A percentile compares a stretch with the other conserved stretches of the same genome.
Conservation (phyloP, 257 asterid species). For the Phtheirospermum japonicum region DNA sequence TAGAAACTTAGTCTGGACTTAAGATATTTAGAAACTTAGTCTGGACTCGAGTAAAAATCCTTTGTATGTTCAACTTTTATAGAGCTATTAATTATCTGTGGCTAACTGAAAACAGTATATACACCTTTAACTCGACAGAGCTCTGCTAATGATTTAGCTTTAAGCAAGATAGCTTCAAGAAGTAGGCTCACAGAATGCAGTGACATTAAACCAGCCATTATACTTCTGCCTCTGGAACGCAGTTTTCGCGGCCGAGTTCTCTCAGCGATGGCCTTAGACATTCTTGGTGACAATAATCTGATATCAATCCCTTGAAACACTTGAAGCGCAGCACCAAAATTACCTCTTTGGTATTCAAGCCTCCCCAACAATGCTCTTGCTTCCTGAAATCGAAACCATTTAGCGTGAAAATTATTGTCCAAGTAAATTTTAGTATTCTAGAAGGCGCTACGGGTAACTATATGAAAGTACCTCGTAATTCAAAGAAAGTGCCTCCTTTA, state of each 20-base stretch:
- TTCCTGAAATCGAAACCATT: slow-evolving; percentile 56
- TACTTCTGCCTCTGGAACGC: slow-evolving; percentile 41
- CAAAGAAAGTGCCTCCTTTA: slow-evolving; percentile 85
- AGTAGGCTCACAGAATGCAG: slow-evolving; percentile 82
- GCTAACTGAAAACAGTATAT: no score
- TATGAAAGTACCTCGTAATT: slow-evolving; percentile 65
- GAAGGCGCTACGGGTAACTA: no score
- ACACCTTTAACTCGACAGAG: slow-evolving; percentile 78
- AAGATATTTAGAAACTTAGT: no score
- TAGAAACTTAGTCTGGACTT: no score
- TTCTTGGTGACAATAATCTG: slow-evolving; percentile 57
- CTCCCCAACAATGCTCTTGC: slow-evolving; percentile 94
- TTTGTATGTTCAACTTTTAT: no score
- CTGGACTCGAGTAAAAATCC: no score
- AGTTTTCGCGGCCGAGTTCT: slow-evolving; percentile 53
- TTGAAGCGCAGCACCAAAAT: slow-evolving; percentile 92
- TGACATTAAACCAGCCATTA: slow-evolving; percentile 64
- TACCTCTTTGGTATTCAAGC: slow-evolving; percentile 90
- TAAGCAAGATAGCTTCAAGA: slow-evolving; percentile 80
- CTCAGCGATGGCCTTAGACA: slow-evolving; percentile 67
- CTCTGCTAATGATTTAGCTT: slow-evolving; percentile 69
- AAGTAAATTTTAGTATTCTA: no score
- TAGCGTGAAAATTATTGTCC: no score
- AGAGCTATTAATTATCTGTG: no score
- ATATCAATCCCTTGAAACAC: slow-evolving; percentile 93